Conservation (phyloP, 306 rosid genomes). For the Prosopis cineraria region DNA sequence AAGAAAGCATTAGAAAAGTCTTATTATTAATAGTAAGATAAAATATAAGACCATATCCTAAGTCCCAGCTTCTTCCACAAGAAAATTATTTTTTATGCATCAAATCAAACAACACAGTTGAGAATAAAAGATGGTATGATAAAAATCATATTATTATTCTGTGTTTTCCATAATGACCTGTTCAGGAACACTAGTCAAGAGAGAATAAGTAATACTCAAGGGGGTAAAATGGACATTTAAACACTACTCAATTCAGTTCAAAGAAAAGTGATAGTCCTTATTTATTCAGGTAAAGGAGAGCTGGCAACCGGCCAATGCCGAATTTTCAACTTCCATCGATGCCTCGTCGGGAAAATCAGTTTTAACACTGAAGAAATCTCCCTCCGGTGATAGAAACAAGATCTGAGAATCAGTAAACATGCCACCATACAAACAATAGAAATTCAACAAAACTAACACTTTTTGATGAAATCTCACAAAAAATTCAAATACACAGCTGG, state of each 20-base stretch:
- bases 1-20: not conserved
- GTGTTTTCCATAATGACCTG: not conserved
- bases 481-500: not conserved
- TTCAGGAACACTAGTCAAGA: not conserved
- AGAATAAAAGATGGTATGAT: not conserved
- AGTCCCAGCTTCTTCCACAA: not conserved
- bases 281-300: not conserved
- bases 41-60: not conserved
- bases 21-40: not conserved
- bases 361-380: not conserved
- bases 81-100: not conserved
- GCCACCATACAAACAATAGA: not conserved
- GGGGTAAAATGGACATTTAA: constrained; percentile 7
- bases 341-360: not conserved
- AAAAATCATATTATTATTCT: not conserved
- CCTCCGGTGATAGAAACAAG: not conserved
- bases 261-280: not conserved
- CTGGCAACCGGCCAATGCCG: not conserved
- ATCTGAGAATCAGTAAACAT: not conserved
- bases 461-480: not conserved
- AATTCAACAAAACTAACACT: not conserved
- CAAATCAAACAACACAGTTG: not conserved
- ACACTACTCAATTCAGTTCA: not conserved
- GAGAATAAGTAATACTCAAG: not conserved
- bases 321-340: not conserved